phyloP scores from a whole-genome alignment of 208 protist species.

The Leptomonas seymouri region DNA sequence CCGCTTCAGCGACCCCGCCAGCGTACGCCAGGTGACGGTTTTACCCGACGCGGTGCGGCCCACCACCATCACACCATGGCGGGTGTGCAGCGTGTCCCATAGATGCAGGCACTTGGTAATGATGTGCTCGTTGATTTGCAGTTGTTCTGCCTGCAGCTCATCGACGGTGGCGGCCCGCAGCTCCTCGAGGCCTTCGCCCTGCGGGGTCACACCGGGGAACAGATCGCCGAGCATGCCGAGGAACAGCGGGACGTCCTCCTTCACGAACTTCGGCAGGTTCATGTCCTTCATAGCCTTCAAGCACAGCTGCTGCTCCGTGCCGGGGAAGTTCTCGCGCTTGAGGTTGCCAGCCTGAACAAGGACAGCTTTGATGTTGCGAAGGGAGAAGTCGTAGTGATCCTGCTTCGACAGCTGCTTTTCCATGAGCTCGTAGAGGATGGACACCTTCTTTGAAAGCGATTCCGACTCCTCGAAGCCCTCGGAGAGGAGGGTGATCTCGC shows the following conservation, averaged over 20 bases:
- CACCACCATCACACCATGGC: constrained; percentile 99
- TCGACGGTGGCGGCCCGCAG: constrained; percentile 86
- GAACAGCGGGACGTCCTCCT: constrained; percentile 97
- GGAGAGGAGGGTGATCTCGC: constrained; percentile 98
- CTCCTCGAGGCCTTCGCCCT: constrained; percentile 71
- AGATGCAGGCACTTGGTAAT: constrained; percentile 95
- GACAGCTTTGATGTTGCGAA: constrained; percentile 98
- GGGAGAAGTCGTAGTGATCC: constrained; percentile 98
- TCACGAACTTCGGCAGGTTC: constrained; percentile 98
- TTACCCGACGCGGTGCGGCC: constrained; percentile 96
- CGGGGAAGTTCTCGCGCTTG: constrained; percentile 91
- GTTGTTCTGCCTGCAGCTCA: constrained; percentile 69
- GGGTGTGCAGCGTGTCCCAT: constrained; percentile 96
- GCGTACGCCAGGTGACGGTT: constrained; percentile 94
- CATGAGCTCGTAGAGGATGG: constrained; percentile 97
- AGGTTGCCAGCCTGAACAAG: constrained; percentile 95
- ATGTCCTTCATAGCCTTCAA: constrained; percentile 97
- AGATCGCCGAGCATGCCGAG: constrained; percentile 95
- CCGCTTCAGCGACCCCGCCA: constrained; percentile 80
- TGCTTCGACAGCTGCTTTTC: constrained; percentile 98
- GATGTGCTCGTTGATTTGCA: constrained; percentile 86
- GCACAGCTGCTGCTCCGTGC: constrained; percentile 95
- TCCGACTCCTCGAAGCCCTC: constrained; percentile 97
- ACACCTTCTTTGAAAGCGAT: constrained; percentile 95
- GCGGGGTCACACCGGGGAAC: constrained; percentile 94